Evolutionary conservation across 2,329 filamentous ascomycete genomes (phyloP).

Genomic region (Fusarium longipes): DNA sequence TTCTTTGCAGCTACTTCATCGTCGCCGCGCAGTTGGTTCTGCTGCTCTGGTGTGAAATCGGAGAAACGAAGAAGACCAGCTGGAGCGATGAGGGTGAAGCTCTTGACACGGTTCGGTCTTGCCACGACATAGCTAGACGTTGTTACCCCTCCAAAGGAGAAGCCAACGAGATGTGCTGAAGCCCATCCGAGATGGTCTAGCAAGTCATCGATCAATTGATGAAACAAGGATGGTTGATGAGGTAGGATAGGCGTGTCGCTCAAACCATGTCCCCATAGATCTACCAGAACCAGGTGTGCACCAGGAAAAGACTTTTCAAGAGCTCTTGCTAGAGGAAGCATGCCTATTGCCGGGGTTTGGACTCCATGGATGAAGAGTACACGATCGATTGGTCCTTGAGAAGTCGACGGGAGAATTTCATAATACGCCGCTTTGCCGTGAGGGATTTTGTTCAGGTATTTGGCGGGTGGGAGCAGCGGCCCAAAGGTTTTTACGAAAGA

Average conservation of each 20-base stretch:
- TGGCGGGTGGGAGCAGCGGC: constrained; percentile 52
- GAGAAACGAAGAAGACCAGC: constrained; percentile 54
- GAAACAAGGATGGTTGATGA: constrained; percentile 57
- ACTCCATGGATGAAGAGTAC: constrained; percentile 63
- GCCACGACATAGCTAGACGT: constrained; percentile 53
- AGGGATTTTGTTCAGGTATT: constrained; percentile 48
- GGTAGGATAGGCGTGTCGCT: constrained; percentile 58
- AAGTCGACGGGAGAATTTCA: constrained; percentile 41
- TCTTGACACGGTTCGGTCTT: constrained; percentile 46
- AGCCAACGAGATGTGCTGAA: constrained; percentile 59
- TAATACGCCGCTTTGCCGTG: constrained; percentile 57
- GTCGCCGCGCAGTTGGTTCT: constrained; percentile 33
- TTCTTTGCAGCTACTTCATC: constrained; percentile 49
- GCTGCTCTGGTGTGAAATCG: constrained; percentile 46
- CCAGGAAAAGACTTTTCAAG: constrained; percentile 52
- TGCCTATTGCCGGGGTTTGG: constrained; percentile 61
- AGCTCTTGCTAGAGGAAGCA: constrained; percentile 55
- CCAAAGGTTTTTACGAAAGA: constrained; percentile 54
- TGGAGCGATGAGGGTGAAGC: constrained; percentile 58
- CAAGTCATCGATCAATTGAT: constrained; percentile 53
- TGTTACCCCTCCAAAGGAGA: constrained; percentile 60
- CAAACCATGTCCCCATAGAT: constrained; percentile 67
- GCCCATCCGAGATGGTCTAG: constrained; percentile 56
- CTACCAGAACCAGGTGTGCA: constrained; percentile 57
- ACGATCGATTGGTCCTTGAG: constrained; percentile 20